Base-by-base conservation (phyloP, 768 basidiomycete genomes). In the Tylopilus sp. region DNA sequence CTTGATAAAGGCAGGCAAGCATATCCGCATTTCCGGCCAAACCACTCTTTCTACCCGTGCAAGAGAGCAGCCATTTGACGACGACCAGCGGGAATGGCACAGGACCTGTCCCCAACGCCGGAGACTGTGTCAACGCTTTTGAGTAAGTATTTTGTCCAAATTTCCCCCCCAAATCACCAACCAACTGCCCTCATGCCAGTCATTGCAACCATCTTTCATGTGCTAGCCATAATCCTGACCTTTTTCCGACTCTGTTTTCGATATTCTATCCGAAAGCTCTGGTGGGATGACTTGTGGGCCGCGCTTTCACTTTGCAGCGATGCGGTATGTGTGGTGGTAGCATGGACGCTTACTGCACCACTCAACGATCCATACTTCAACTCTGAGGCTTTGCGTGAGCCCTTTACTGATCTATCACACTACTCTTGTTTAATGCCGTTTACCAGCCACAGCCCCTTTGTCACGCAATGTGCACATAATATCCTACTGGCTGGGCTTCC, bases 211-310 rank as follows among this genome's bases (percentile, higher is more conserved):
- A 28, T 64, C 38, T 43, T 69, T 11, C 58, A 69, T 26, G 57
- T 6, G 1, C 26, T 57, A 2, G 59, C 55, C 18, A 10, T 68
- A 3, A 42, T 48, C 21, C 40, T 61, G 9, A 68, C 67, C 17
- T 51, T 52, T 2, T 65, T 69, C 45, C 58, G 63, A 40, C 59
- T 69, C 18, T 67, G 53, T 53, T 63, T 66, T 44, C 58, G 63
- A 40, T 47, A 58, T 40, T 38, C 52, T 22, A 55, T 58, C 21
- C 51, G 52, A 43, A 57, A 57, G 11, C 50, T 65, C n/a, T 61
- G 66, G 68, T 69, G 56, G 61, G 66, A 68, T 33, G 68, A 68
- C 36, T 45, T 67, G 15, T 65, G 55, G 55, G 68, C 63, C 6
- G 46, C 54, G 23, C 38, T 62, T 17, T 43, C 60, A 15, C 52